Base-by-base conservation (phyloP, 2,329 filamentous ascomycete genomes). In the Onygenales sp. region DNA sequence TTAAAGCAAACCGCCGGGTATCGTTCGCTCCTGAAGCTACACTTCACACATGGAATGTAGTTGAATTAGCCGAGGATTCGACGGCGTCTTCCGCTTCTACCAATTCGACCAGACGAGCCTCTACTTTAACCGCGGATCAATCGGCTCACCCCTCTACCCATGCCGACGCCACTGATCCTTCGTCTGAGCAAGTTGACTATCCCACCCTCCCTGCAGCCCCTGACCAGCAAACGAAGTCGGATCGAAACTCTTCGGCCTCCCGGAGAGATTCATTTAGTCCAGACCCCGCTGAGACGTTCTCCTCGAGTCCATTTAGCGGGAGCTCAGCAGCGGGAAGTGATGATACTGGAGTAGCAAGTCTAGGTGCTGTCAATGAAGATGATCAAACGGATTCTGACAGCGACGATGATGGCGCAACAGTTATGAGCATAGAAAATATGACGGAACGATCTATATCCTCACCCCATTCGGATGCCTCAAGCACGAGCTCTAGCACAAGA, bases 1-100 rank as follows among this genome's bases (percentile, higher is more conserved):
- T 52, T 38, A 42, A 55, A 80, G 81, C 92, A 47, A 95, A 93
- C 67, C 84, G 93, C 64, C 84, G 93, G 65, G 93, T 98, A 36
- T 97, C 92, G 0, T 98, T 98, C 70, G 93, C 93, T 4, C 93
- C 93, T 1, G 93, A 98, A 72, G 93, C 93, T 10, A 98, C 93
- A 3, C 78, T 98, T 38, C 93, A 98, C 67, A 98, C 93, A 0
- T 97, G 95, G 79, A 91, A 97, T 65, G 91, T 93, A 53, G 82
- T 96, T 44, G 92, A 97, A 64, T 87, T 91, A 58, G 80, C 84
- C 66, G 89, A 91, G 64, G 91, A 96, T 66, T 89, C 89, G 17
- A 94, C 90, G 1, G 87, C 85, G 11, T 84, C 83, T 9, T 85
- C 83, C 6, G 78, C 80, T 7, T 86, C 87, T 0, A 86, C 84